Evolutionary conservation across 169 alveolate genomes (phyloP), one percentile per base, ranked within the genome.

Genomic region (Plasmodium coatneyi): DNA sequence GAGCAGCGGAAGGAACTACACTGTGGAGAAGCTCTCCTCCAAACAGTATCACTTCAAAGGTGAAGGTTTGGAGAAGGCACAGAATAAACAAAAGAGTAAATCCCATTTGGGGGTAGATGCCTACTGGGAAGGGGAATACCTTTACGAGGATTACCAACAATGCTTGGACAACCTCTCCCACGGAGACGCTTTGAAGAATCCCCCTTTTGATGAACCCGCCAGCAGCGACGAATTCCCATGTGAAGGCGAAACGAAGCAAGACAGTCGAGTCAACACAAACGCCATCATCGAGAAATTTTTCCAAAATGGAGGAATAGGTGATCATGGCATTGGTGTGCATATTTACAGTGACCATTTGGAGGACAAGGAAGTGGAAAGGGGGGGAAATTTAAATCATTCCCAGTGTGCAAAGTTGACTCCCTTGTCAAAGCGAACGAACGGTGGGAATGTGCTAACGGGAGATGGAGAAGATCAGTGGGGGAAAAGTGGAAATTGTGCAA

Each of bases 201-300:
- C 14, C 41, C 39, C 36, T 66, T 66, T 0, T 66, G 14, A 46
- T 41, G 71, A 56, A n/a, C 32, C 43, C 1, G 16, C 5, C 19
- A 22, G 43, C 32, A 7, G 19, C 10, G 79, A n/a, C 16, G 43
- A 76, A 56, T 32, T 19, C 54, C 56, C 22, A 22, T 36, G 80
- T 25, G 22, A 70, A 43, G 46, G 56, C 3, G 76, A 16, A 10
- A 43, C 30, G 43, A 43, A 22, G 39, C 34, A 3, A 34, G 36
- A 28, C 5, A 84, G 80, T 25, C 28, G 49, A 74, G 46, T n/a
- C 25, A 52, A 54, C 39, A 86, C 84, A 52, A 32, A 86, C 54
- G 54, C 84, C 4, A 78, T 86, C 60, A 86, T 86, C 54, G 46
- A 76, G 16, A 36, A 34, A 52, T 86, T 86, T 54, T 86, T 86